These are phyloP conservation scores for Chlorella ohadii DNA, from an alignment of 139 green algal species.

Conservation along the genomic window DNA sequence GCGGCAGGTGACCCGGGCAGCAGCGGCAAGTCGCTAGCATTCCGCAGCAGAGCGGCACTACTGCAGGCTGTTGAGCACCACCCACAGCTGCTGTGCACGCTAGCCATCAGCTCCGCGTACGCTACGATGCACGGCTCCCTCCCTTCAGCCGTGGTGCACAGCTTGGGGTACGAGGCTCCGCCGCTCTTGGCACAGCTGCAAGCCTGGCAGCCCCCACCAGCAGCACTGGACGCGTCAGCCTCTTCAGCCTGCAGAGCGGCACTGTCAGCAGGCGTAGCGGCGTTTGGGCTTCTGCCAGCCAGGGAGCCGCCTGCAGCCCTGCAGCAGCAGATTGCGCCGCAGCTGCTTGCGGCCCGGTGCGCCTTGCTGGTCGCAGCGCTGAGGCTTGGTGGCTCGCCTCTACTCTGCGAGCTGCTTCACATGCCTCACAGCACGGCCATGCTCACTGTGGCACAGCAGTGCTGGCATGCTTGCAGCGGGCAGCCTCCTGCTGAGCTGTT, in stretches of 20 bases:
- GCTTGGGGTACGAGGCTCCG: not conserved
- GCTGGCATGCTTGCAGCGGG: not conserved
- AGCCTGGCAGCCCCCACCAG: not conserved
- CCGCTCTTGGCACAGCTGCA: not conserved
- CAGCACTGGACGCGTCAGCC: too few species aligned
- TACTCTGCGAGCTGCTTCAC: not conserved
- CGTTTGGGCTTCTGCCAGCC: not conserved
- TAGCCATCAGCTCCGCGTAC: conserved; percentile 12
- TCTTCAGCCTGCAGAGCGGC: not conserved
- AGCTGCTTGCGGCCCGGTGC: not conserved
- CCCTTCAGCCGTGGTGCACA: not conserved
- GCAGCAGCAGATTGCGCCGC: not conserved
- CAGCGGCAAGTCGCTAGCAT: not conserved
- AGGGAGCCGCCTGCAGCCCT: too few species aligned
- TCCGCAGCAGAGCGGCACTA: not conserved
- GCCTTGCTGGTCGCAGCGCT: not conserved
- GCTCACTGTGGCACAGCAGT: not conserved
- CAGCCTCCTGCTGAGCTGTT: not conserved
- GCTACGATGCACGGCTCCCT: not conserved
- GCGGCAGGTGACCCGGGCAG: not conserved
- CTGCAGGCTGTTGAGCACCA: not conserved
- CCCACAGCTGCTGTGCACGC: not conserved
- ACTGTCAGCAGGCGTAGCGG: not conserved
- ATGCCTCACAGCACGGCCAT: not conserved
- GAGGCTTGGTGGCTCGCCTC: not conserved